Percentiles rank a stretch among this genome's conserved stretches.
phyloP scores from a whole-genome alignment of 352 stramenopile genomes.

The Blastocystis sp. region DNA sequence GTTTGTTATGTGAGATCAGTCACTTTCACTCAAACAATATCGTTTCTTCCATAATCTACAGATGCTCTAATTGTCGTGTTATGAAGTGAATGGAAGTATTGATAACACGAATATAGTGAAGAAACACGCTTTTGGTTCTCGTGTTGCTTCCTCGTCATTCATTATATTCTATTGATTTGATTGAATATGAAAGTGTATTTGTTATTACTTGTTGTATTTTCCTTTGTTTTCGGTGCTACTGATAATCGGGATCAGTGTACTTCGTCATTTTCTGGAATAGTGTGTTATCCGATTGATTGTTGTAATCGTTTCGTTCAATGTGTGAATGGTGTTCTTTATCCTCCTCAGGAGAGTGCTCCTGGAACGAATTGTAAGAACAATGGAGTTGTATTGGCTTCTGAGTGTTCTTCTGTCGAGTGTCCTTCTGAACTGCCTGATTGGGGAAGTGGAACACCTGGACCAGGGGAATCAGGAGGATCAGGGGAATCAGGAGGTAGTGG shows the following conservation, averaged over 20 bases:
- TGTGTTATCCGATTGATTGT: constrained; percentile 59
- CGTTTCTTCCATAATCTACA: neutral
- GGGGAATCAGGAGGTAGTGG: neutral
- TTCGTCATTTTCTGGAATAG: constrained; percentile 16
- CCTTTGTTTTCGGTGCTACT: neutral
- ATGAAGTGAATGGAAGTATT: neutral
- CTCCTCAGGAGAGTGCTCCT: neutral
- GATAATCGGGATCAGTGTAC: constrained; percentile 54
- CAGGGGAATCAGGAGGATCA: neutral
- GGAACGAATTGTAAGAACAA: constrained; percentile 54
- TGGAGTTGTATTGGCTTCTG: neutral
- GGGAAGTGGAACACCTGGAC: constrained; percentile 1
- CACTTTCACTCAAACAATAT: neutral
- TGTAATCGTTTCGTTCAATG: constrained; percentile 48
- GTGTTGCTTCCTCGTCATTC: neutral
- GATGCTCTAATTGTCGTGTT: neutral
- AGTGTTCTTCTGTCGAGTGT: constrained; percentile 37
- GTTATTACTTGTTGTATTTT: neutral
- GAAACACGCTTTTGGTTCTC: neutral
- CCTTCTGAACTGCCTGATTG: constrained; percentile 42
- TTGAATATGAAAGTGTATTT: neutral
- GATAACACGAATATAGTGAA: neutral
- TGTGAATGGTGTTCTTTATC: constrained; percentile 55
- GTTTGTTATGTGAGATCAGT: neutral
- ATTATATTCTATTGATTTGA: constrained; percentile 7